These are phyloP conservation scores for Hansenula sp. DNA, from an alignment of 1,139 yeast genomes.

Conservation along the genomic window DNA sequence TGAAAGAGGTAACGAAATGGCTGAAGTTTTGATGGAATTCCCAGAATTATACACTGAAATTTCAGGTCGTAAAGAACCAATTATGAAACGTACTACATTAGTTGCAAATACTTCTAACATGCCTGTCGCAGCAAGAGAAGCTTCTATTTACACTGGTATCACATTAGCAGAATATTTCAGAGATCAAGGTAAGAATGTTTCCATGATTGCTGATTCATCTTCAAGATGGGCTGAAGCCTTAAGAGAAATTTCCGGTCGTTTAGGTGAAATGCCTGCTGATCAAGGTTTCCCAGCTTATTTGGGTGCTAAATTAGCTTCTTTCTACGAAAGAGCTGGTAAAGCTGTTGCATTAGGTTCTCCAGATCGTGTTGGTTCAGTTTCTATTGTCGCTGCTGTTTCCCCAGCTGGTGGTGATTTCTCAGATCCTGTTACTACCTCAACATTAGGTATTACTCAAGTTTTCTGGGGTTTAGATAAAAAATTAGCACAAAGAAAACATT, in stretches of 20 bases:
- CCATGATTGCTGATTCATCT: slow-evolving; percentile 99
- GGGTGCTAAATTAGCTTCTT: slow-evolving; percentile 97
- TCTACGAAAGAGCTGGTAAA: slow-evolving; percentile 99
- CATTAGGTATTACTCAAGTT: slow-evolving; percentile 98
- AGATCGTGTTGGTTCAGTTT: slow-evolving; percentile 92
- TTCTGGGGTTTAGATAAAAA: slow-evolving; percentile 99
- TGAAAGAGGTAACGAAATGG: slow-evolving; percentile 98
- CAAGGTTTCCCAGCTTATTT: slow-evolving; percentile 99
- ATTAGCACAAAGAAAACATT: slow-evolving; percentile 98
- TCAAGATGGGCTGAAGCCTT: slow-evolving; percentile 99
- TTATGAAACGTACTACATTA: slow-evolving; percentile 98
- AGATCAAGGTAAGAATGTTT: slow-evolving; percentile 98
- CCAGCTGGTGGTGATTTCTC: slow-evolving; percentile 99
- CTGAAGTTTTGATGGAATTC: slow-evolving; percentile 99
- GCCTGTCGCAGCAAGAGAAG: slow-evolving; percentile 99
- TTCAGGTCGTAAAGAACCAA: slow-evolving; percentile 93
- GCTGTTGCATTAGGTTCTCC: slow-evolving; percentile 96
- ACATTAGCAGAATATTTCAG: slow-evolving; percentile 98
- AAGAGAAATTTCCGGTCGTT: slow-evolving; percentile 99
- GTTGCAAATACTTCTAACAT: slow-evolving; percentile 98
- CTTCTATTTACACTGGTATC: slow-evolving; percentile 98
- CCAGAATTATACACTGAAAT: slow-evolving; percentile 93
- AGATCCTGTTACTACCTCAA: slow-evolving; percentile 97
- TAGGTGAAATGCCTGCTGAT: slow-evolving; percentile 99
- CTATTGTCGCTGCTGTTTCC: slow-evolving; percentile 98